A percentile compares a stretch with the other conserved stretches of the same genome.
Evolutionary conservation across 78 protist genomes (phyloP).

Genomic region (Speleostelium caveatum): DNA sequence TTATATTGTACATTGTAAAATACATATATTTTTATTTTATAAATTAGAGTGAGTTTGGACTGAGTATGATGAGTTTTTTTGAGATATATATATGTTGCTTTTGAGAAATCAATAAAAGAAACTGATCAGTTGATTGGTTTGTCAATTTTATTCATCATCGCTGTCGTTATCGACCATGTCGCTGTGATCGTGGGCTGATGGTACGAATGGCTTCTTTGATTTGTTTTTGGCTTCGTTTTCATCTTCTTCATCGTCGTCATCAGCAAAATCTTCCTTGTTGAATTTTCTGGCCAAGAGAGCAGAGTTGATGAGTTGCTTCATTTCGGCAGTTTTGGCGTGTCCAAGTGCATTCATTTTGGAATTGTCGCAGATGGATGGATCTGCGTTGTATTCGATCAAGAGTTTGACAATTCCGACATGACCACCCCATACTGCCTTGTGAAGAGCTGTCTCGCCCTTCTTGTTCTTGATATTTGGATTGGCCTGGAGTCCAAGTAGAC

Average conservation of each 20-base stretch:
- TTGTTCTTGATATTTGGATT: constrained; percentile 51
- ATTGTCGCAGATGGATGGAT: constrained; percentile 39
- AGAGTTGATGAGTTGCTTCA: constrained; percentile 29
- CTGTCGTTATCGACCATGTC: constrained; percentile 52
- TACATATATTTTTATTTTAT: neutral
- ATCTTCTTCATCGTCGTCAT: constrained; percentile 53
- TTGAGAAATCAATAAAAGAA: no score
- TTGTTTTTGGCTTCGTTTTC: constrained; percentile 8
- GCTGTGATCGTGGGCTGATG: constrained; percentile 49
- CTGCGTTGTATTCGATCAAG: constrained; percentile 69
- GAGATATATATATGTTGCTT: no score
- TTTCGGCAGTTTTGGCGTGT: constrained; percentile 24
- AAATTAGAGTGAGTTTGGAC: neutral
- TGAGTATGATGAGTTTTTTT: neutral
- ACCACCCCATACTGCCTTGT: constrained; percentile 72
- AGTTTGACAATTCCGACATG: constrained; percentile 9
- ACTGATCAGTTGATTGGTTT: no score
- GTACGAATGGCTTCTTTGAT: constrained; percentile 29
- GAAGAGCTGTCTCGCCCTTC: constrained; percentile 84
- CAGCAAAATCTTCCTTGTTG: constrained; percentile 43
- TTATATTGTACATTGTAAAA: neutral
- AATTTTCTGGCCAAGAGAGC: constrained; percentile 11
- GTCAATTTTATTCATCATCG: constrained; percentile 71
- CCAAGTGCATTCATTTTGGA: constrained; percentile 10
- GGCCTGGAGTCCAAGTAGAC: constrained; percentile 48